These are phyloP conservation scores for Verbascum thapsus DNA, from an alignment of 257 asterid genomes.

Conservation along the genomic window DNA sequence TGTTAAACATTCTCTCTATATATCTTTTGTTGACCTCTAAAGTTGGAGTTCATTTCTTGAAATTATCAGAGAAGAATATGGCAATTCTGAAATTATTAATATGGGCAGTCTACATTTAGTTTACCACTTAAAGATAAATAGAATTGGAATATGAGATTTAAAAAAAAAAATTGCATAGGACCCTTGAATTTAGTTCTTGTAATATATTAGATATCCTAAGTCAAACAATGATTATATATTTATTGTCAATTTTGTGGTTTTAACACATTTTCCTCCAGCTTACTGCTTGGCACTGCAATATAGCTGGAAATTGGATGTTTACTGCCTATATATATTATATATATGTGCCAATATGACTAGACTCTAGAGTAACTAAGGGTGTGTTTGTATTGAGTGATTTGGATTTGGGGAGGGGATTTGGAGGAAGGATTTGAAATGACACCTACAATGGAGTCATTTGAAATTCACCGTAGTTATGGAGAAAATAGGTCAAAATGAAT, in stretches of 20 bases:
- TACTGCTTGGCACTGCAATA: neutral
- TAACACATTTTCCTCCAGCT: neutral
- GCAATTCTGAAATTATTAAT: neutral
- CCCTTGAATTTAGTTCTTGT: neutral
- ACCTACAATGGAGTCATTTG: too few relatives aligned
- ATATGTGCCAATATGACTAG: too few relatives aligned
- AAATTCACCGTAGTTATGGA: too few relatives aligned
- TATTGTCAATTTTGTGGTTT: too few relatives aligned
- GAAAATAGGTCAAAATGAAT: too few relatives aligned
- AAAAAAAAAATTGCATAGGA: neutral
- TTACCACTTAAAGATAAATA: neutral
- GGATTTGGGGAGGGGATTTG: too few relatives aligned
- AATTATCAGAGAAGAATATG: neutral
- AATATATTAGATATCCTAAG: too few relatives aligned
- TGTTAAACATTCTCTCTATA: neutral
- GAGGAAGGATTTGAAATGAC: too few relatives aligned
- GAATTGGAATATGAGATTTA: neutral
- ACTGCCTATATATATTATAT: too few relatives aligned
- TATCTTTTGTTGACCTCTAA: neutral
- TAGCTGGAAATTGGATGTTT: neutral
- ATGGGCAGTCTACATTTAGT: conserved; percentile 9
- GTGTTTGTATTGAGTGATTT: too few relatives aligned
- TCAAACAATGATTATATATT: too few relatives aligned
- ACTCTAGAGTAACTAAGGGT: too few relatives aligned
- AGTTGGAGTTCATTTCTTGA: conserved; percentile 2